Percentiles rank a stretch among this genome's conserved stretches.
phyloP scores from a whole-genome alignment of 495 filamentous ascomycete species.

The Podospora pseudocomata region DNA sequence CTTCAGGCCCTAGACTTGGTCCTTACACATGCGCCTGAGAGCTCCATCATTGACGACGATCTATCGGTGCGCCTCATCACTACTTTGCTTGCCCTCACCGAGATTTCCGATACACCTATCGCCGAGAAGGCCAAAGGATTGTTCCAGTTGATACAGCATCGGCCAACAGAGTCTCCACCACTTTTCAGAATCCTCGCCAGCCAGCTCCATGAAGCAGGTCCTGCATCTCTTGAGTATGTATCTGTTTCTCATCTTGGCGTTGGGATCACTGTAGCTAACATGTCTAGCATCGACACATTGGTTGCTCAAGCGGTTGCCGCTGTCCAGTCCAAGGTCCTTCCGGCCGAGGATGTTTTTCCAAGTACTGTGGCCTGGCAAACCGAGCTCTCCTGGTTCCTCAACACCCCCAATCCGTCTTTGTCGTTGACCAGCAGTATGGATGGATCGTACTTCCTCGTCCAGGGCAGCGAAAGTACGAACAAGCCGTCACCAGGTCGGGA shows the following conservation, averaged over 20 bases:
- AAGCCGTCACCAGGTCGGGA: slow-evolving; percentile 48
- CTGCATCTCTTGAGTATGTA: slow-evolving; percentile 34
- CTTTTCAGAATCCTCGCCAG: slow-evolving; percentile 38
- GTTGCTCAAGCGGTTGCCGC: slow-evolving; percentile 39
- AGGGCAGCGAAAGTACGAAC: slow-evolving; percentile 27
- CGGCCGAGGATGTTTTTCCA: slow-evolving; percentile 41
- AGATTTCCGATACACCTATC: slow-evolving; percentile 34
- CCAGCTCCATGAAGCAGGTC: slow-evolving; percentile 39
- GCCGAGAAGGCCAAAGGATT: slow-evolving; percentile 33
- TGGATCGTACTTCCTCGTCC: slow-evolving; percentile 65
- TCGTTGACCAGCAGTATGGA: slow-evolving; percentile 68
- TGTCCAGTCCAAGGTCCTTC: slow-evolving; percentile 16
- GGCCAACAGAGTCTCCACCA: slow-evolving; percentile 29
- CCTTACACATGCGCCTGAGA: slow-evolving; percentile 31
- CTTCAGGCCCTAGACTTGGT: slow-evolving; percentile 42
- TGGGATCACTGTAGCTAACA: background rate
- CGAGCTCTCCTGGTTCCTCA: slow-evolving; percentile 56
- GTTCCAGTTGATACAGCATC: slow-evolving; percentile 33
- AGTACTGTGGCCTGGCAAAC: slow-evolving; percentile 40
- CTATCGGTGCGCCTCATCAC: slow-evolving; percentile 42
- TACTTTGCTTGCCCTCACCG: slow-evolving; percentile 43
- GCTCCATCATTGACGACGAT: slow-evolving; percentile 33
- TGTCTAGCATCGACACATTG: slow-evolving; percentile 37
- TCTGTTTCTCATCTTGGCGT: background rate
- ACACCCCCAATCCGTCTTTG: slow-evolving; percentile 57